Evolutionary conservation across 2,329 filamentous ascomycete genomes (phyloP), one percentile per base, ranked within the genome.

Genomic region (Cladophialophora carrionii): DNA sequence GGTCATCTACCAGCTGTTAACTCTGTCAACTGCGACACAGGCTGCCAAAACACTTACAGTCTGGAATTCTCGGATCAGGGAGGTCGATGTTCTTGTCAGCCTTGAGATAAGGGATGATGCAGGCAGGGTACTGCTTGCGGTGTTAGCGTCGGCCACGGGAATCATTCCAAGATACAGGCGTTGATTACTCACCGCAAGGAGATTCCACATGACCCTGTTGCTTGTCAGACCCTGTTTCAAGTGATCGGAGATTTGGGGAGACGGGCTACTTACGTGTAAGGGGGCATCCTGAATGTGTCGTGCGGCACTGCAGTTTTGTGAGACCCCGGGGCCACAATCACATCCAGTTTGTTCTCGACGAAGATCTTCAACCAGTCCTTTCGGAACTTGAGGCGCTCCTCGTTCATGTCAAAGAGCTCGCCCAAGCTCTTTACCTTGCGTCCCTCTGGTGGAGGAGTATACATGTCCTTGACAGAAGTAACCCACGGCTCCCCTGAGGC

Each of bases 221-320:
- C 29, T 32, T 20, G 52, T 31, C 52, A 54, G 24, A 24, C 22
- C 29, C 20, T 31, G 17, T 14, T 20, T 17, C 10, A n/a, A 29
- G 3, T n/a, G n/a, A n/a, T n/a, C n/a, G n/a, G 5, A 53, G 9
- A 4, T 17, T 9, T 20, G 14, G 12, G 4, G 12, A 54, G 24
- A 2, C 17, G 52, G 24, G n/a, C 52, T 1, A 54, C 52, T 54
- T 54, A 54, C 0, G 86, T 88, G 43, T 69, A 69, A 46, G 67
- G 65, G n/a, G 67, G 67, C 34, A 53, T 56, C 20, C 57, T 57
- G 62, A 85, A 83, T 0, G 85, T 82, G 0, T 82, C 83, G 72
- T 87, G 87, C 75, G 85, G 89, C 2, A 81, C 77, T 75, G 89
- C 87, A 61, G 87, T 82, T 14, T 82, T 79, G 1, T 87, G 84